Evolutionary conservation across 305 asterid species (phyloP).

Genomic region (Solanum hybrid): DNA sequence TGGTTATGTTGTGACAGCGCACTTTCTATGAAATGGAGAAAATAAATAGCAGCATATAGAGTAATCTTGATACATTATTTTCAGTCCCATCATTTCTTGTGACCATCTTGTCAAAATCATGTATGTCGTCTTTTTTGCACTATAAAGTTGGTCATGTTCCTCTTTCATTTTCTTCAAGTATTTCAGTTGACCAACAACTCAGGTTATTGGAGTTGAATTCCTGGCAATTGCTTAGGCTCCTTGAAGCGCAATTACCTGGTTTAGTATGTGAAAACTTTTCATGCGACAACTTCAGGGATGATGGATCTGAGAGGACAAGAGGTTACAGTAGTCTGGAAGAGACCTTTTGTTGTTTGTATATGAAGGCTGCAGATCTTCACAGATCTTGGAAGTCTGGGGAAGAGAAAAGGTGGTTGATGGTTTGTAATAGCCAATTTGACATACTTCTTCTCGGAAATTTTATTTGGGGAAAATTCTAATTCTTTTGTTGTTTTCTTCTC

Average conservation of each 20-base stretch:
- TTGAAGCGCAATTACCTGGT: conserved; percentile 48
- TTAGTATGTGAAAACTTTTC: conserved; percentile 36
- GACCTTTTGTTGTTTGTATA: conserved; percentile 58
- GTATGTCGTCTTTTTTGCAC: background rate
- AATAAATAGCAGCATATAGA: background rate
- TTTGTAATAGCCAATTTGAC: background rate
- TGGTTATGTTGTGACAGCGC: background rate
- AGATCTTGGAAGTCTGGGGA: conserved; percentile 43
- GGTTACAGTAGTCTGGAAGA: conserved; percentile 26
- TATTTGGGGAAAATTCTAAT: conserved; percentile 1
- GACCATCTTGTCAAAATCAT: background rate
- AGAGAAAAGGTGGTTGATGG: conserved; percentile 11
- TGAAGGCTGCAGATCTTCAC: conserved; percentile 48
- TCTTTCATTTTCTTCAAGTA: conserved; percentile 9
- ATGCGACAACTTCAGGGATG: conserved; percentile 21
- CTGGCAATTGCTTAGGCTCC: conserved; percentile 75
- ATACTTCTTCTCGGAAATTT: background rate
- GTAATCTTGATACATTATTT: background rate
- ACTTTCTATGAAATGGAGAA: background rate
- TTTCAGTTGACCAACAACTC: conserved; percentile 60
- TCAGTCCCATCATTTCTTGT: background rate
- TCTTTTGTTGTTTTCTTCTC: conserved; percentile 13
- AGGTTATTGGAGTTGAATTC: conserved; percentile 73
- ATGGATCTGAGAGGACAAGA: conserved; percentile 16
- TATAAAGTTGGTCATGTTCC: conserved; percentile 2